These are phyloP conservation scores for Austroboletus niveus DNA, from an alignment of 1,284 basidiomycete species.

Conservation along the genomic window DNA sequence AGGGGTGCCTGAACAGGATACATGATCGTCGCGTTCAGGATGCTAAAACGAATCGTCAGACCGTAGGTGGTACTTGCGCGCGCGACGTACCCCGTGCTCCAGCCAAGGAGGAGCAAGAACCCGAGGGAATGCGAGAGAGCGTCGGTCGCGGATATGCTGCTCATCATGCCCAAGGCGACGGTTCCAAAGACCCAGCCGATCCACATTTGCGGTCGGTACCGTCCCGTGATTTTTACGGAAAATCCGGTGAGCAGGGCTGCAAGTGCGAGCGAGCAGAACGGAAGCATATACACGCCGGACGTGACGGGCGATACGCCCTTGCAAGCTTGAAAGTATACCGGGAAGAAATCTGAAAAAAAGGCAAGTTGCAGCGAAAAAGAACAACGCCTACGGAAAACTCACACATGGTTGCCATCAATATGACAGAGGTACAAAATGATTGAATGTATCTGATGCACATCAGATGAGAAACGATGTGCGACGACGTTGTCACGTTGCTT, in stretches of 20 bases:
- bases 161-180: slow-evolving; percentile 6
- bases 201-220: slow-evolving; percentile 12
- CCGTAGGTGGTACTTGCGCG: neutral
- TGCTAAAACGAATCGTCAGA: neutral
- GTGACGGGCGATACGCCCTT: slow-evolving; percentile 4
- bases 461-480: neutral
- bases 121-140: slow-evolving; percentile 1
- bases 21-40: slow-evolving; percentile 1
- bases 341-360: slow-evolving; percentile 7
- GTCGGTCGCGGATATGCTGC: slow-evolving; percentile 2
- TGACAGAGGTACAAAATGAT: neutral
- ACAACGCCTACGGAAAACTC: neutral
- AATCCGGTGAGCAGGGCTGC: slow-evolving; percentile 1
- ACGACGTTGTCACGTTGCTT: neutral
- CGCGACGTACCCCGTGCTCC: slow-evolving; percentile 7
- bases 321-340: slow-evolving; percentile 15
- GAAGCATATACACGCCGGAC: slow-evolving; percentile 13
- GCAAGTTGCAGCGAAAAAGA: too few relatives aligned
- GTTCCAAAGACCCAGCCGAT: slow-evolving; percentile 2
- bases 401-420: neutral
- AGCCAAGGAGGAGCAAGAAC: neutral
- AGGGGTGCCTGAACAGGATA: slow-evolving; percentile 37
- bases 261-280: neutral
- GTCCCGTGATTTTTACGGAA: slow-evolving; percentile 1
- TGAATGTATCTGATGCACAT: slow-evolving; percentile 10